phyloP scores from a whole-genome alignment of 1,139 yeast species.

The Candida dubliniensis region DNA sequence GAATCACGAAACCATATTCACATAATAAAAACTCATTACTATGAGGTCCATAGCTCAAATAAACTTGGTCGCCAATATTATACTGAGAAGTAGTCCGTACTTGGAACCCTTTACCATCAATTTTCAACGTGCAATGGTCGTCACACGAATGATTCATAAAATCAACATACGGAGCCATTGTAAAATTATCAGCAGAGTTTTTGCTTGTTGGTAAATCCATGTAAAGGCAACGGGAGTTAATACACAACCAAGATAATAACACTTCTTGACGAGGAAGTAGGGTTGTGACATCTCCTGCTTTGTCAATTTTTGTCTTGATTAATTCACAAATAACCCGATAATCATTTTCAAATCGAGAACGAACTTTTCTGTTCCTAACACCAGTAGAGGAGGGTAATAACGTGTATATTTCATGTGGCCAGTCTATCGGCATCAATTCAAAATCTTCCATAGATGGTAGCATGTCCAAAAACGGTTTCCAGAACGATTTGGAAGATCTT shows the following conservation, averaged over 20 bases:
- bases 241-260: slow-evolving; percentile 79
- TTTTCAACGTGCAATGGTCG: slow-evolving; percentile 52
- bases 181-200: slow-evolving; percentile 61
- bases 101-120: slow-evolving; percentile 51
- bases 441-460: slow-evolving; percentile 56
- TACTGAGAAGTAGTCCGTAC: slow-evolving; percentile 44
- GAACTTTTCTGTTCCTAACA: slow-evolving; percentile 36
- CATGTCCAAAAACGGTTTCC: slow-evolving; percentile 64
- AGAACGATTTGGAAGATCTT: slow-evolving; percentile 45
- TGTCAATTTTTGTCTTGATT: slow-evolving; percentile 16
- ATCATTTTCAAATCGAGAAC: slow-evolving; percentile 39
- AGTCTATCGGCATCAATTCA: slow-evolving; percentile 48
- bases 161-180: slow-evolving; percentile 91
- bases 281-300: slow-evolving; percentile 9
- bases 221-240: slow-evolving; percentile 88
- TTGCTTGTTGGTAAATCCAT: slow-evolving; percentile 61
- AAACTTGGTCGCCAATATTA: slow-evolving; percentile 55
- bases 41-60: slow-evolving; percentile 84
- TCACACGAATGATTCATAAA: slow-evolving; percentile 73
- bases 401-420: slow-evolving; percentile 40
- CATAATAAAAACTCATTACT: slow-evolving; percentile 75
- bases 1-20: slow-evolving; percentile 80
- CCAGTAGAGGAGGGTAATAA: slow-evolving; percentile 42
- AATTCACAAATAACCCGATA: slow-evolving; percentile 26
- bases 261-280: slow-evolving; percentile 25